Evolutionary conservation across 768 basidiomycete species (phyloP).

Genomic region (Gymnopilus dilepis): DNA sequence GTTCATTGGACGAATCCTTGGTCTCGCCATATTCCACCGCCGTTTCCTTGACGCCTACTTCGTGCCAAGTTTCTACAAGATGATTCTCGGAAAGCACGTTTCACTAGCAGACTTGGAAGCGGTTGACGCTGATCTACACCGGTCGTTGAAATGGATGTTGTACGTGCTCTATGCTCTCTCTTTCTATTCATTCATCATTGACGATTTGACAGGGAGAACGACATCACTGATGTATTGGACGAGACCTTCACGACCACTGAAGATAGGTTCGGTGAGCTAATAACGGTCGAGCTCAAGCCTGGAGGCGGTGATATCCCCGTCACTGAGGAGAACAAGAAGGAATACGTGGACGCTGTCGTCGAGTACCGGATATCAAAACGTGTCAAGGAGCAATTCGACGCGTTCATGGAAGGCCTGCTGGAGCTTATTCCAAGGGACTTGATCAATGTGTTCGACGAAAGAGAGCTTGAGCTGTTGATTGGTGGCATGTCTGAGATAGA

Average conservation of each 20-base stretch:
- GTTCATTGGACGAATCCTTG: slow-evolving; percentile 77
- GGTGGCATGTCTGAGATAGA: slow-evolving; percentile 95
- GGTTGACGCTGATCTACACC: slow-evolving; percentile 69
- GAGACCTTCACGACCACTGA: slow-evolving; percentile 76
- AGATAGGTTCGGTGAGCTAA: slow-evolving; percentile 76
- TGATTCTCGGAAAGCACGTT: slow-evolving; percentile 67
- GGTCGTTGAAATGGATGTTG: slow-evolving; percentile 79
- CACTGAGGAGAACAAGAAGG: slow-evolving; percentile 78
- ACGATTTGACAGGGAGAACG: slow-evolving; percentile 58
- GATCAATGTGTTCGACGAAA: slow-evolving; percentile 89
- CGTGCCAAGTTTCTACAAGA: slow-evolving; percentile 82
- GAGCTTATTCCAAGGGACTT: slow-evolving; percentile 86
- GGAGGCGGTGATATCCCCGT: slow-evolving; percentile 66
- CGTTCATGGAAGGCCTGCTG: slow-evolving; percentile 85
- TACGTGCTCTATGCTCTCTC: slow-evolving; percentile 39
- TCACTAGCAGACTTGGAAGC: slow-evolving; percentile 69
- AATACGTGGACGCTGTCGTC: slow-evolving; percentile 79
- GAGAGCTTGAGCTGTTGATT: slow-evolving; percentile 87
- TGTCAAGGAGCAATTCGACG: slow-evolving; percentile 82
- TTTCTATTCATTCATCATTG: neutral
- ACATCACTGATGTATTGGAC: slow-evolving; percentile 76
- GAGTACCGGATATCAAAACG: slow-evolving; percentile 84
- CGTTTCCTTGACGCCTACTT: slow-evolving; percentile 83
- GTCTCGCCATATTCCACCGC: slow-evolving; percentile 78
- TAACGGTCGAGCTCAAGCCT: slow-evolving; percentile 68